Conservation (phyloP, 2,329 filamentous ascomycete species). For the Sclerotinia borealis region DNA sequence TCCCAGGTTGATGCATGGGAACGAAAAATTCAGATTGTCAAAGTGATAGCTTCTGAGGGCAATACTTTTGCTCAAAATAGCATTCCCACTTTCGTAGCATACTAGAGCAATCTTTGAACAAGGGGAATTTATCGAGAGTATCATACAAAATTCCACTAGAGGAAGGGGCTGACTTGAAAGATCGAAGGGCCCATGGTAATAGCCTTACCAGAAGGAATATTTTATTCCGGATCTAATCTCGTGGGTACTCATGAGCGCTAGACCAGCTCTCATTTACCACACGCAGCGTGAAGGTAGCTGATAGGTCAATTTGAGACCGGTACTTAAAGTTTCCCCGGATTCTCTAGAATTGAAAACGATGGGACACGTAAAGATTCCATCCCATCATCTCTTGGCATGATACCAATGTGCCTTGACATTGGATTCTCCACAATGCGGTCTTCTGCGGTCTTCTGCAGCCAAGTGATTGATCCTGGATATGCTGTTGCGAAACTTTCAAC, state of each 20-base stretch:
- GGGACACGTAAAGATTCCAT: not conserved
- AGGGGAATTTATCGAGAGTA: not conserved
- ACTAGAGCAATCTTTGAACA: not conserved
- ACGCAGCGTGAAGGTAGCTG: not conserved
- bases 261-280: not conserved
- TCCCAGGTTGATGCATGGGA: not conserved
- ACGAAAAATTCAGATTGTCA: not conserved
- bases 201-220: not conserved
- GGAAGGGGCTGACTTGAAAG: not conserved
- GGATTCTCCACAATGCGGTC: not conserved
- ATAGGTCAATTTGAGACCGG: not conserved
- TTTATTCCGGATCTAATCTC: not conserved
- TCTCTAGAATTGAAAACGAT: not conserved
- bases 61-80: not conserved
- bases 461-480: not conserved
- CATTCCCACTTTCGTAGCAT: not conserved
- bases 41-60: not conserved
- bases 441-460: not conserved
- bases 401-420: not conserved
- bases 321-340: constrained; percentile 1
- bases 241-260: too few relatives aligned
- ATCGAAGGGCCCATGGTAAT: not conserved
- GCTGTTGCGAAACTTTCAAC: not conserved
- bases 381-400: not conserved
- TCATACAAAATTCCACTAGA: not conserved